Evolutionary conservation across 495 filamentous ascomycete genomes (phyloP), one percentile per base, ranked within the genome.

Genomic region (Bombardia bombarda): DNA sequence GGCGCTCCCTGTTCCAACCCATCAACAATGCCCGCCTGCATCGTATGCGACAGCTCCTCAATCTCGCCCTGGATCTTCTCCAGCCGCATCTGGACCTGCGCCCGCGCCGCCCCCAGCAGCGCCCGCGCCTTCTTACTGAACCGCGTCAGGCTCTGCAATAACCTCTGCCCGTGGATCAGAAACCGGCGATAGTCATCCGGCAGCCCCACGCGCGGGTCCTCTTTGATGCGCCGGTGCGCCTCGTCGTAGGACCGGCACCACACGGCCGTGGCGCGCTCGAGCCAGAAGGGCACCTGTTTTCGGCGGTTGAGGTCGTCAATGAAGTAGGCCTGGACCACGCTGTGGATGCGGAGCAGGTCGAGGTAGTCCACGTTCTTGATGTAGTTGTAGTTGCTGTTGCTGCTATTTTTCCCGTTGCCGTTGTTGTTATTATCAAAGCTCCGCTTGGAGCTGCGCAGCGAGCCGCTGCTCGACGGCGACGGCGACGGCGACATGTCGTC

Each of bases 251-350:
- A 81, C 22, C 60, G 67, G 50, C 74, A 82, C 45, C 82, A 79
- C 16, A 87, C 65, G 1, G 62, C 61, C 5, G 73, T 68, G 10
- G 80, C 78, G 28, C 78, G 64, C 40, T 79, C 69, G 18, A 87
- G 61, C 80, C 82, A 87, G 16, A 74, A 76, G n/a, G 70, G 62
- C 6, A 74, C 60, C 18, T 81, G 68, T 8, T 70, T 67, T 26
- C 78, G 70, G 40, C 75, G 72, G 17, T 72, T 70, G 3, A 92
- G 62, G 18, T 76, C 72, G 51, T 87, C 83, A 14, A 83, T 75
- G 45, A 85, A 87, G 41, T 89, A 88, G 0, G 77, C 81, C 53
- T 90, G 87, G 5, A 89, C 83, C 1, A 90, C 84, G 24, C 76
- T 82, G 56, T 89, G 85, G 32, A 90, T 71, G 24, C 82, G 79